Percentiles rank a stretch among this genome's conserved stretches.
phyloP scores from a whole-genome alignment of 2,329 filamentous ascomycete genomes.

The Exophiala calicioides region DNA sequence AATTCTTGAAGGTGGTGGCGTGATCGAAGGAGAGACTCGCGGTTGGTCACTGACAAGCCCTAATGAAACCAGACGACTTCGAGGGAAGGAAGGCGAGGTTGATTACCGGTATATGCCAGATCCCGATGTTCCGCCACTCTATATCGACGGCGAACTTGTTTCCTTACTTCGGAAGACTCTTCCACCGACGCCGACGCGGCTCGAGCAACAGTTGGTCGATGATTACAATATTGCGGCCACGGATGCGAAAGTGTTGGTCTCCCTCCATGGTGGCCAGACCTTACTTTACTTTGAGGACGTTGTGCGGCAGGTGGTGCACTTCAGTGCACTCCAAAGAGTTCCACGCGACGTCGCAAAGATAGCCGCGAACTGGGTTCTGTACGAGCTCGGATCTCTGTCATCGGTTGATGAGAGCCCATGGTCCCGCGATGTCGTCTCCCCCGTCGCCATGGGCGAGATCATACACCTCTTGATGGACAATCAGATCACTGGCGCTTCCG shows the following conservation, averaged over 20 bases:
- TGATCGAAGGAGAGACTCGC: slow-evolving; percentile 80
- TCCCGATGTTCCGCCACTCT: slow-evolving; percentile 78
- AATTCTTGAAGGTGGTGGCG: slow-evolving; percentile 72
- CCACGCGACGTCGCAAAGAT: slow-evolving; percentile 47
- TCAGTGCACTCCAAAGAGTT: slow-evolving; percentile 33
- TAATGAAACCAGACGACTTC: slow-evolving; percentile 75
- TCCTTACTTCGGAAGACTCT: slow-evolving; percentile 62
- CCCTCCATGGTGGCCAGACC: slow-evolving; percentile 74
- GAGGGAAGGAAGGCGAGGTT: slow-evolving; percentile 94
- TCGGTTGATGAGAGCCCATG: slow-evolving; percentile 54
- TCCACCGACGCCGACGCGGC: slow-evolving; percentile 70
- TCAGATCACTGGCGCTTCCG: slow-evolving; percentile 56
- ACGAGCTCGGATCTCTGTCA: slow-evolving; percentile 69
- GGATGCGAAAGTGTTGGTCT: slow-evolving; percentile 78
- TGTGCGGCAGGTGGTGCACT: slow-evolving; percentile 39
- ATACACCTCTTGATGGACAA: slow-evolving; percentile 47
- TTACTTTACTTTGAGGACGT: slow-evolving; percentile 71
- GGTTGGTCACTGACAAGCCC: slow-evolving; percentile 82
- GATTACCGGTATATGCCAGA: slow-evolving; percentile 99
- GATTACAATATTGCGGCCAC: slow-evolving; percentile 72
- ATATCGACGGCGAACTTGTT: slow-evolving; percentile 72
- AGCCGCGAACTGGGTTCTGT: slow-evolving; percentile 69
- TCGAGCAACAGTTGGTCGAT: slow-evolving; percentile 62
- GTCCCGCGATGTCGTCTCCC: slow-evolving; percentile 41
- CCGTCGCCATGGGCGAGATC: slow-evolving; percentile 47